Conservation (phyloP, 768 basidiomycete genomes). For the Serendipita sp. region DNA sequence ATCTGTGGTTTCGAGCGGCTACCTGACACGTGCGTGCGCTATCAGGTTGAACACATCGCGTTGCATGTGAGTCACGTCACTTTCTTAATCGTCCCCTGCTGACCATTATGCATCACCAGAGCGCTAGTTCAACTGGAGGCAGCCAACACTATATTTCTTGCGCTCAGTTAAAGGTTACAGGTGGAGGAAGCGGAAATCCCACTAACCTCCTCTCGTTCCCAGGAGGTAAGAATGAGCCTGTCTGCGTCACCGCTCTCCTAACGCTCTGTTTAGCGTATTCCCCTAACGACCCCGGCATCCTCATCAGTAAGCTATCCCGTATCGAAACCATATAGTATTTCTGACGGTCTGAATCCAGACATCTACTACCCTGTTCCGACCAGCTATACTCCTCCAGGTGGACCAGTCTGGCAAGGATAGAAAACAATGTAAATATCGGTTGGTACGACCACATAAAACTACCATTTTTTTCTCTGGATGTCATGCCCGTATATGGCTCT, state of each 20-base stretch:
- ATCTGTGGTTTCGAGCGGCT: too few species aligned
- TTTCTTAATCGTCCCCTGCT: too few species aligned
- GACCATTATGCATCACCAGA: too few species aligned
- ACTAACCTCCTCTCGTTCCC: conserved; percentile 7
- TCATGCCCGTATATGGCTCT: too few species aligned
- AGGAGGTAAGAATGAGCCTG: too few species aligned
- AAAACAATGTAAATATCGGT: too few species aligned
- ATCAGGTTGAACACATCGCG: too few species aligned
- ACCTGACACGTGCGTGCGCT: too few species aligned
- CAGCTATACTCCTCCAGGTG: conserved; percentile 4
- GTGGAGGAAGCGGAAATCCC: conserved; percentile 7
- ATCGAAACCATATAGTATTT: neutral
- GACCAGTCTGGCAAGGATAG: neutral
- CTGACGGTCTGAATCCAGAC: neutral
- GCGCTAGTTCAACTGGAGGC: neutral
- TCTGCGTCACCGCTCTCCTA: too few species aligned
- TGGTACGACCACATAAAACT: too few species aligned
- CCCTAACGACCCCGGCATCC: neutral
- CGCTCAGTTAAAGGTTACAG: conserved; percentile 5
- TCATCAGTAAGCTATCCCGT: conserved; percentile 5
- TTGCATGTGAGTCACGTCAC: neutral
- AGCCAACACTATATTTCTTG: neutral
- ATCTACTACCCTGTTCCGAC: conserved; percentile 8
- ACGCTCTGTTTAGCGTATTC: too few species aligned
- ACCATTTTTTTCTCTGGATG: too few species aligned